A percentile compares a stretch with the other conserved stretches of the same genome.
Evolutionary conservation across 345 rosid species (phyloP).

Genomic region (Camelina hispida): DNA sequence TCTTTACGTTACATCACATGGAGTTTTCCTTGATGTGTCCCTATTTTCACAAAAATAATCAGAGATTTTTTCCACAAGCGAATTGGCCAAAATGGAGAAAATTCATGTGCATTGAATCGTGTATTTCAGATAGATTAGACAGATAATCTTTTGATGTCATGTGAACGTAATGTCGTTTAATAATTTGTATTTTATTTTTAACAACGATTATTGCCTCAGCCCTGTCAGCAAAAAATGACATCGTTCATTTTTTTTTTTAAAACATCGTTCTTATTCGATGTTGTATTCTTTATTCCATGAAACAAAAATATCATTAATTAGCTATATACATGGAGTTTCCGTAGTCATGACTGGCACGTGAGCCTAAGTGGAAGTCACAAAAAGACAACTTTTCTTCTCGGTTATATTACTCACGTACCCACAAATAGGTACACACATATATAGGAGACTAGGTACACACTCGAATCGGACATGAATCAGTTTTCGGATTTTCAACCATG

Average conservation of each 20-base stretch:
- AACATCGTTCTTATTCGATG: not conserved
- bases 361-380: too few relatives aligned
- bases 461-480: too few relatives aligned
- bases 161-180: not conserved
- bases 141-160: not conserved
- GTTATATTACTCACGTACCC: too few relatives aligned
- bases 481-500: too few relatives aligned
- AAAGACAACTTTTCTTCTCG: too few relatives aligned
- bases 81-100: not conserved
- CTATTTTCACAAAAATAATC: not conserved
- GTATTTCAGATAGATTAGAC: not conserved
- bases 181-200: not conserved
- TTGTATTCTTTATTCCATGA: not conserved
- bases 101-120: not conserved
- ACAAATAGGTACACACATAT: too few relatives aligned
- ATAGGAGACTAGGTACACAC: too few relatives aligned
- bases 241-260: too few relatives aligned
- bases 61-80: not conserved
- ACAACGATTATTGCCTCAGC: not conserved
- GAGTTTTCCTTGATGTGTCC: not conserved
- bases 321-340: too few relatives aligned
- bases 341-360: too few relatives aligned
- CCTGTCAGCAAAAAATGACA: constrained; percentile 3
- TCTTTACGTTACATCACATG: constrained; percentile 9
- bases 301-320: too few relatives aligned